Base-by-base conservation (phyloP, 148 eudicot species). In the Spergularia bocconei region DNA sequence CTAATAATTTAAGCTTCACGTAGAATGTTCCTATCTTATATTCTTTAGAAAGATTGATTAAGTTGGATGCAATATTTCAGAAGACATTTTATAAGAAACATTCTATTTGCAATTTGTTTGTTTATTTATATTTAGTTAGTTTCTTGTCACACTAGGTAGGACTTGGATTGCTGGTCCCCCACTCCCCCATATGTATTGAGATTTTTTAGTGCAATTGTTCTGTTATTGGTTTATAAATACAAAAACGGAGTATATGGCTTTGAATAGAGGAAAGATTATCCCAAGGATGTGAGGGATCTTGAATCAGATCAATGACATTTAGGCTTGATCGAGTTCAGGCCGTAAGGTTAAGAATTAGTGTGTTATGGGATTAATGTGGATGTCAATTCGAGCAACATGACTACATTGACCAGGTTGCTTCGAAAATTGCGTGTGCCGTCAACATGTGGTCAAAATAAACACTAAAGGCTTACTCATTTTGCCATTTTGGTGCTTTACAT, bases 91-190 rank as follows among this genome's bases (percentile, higher is more conserved):
- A 8, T 16, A 29, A 59, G 23, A 7, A 39, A 39, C 50, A 72
- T 61, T 48, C 44, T 41, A 16, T 70, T 71, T 63, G 72, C 65
- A 36, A 41, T 4, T 56, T 56, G 29, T 67, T 55, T 16, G 14
- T 55, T 65, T 53, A 12, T 5, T 47, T 61, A 16, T 47, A 44
- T 39, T 39, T 13, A 57, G 25, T 75, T 29, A 50, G 50, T 48
- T 66, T 12, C 52, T 21, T 54, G 39, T 54, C 21, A 65, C 15
- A 55, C 39, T 39, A 38, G 38, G 8, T 12, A 25, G 51, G 36
- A 17, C 13, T 17, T 63, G 17, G 6, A 36, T 75, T 13, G 8
- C 38, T 58, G 52, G 72, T 20, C 71, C 77, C 63, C 20, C 6
- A 13, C 36, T 29, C 1, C 36, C 36, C 36, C 36, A 1, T 44